A percentile compares a stretch with the other conserved stretches of the same genome.
phyloP scores from a whole-genome alignment of 129 eudicot species.

The Tanacetum coccineum region DNA sequence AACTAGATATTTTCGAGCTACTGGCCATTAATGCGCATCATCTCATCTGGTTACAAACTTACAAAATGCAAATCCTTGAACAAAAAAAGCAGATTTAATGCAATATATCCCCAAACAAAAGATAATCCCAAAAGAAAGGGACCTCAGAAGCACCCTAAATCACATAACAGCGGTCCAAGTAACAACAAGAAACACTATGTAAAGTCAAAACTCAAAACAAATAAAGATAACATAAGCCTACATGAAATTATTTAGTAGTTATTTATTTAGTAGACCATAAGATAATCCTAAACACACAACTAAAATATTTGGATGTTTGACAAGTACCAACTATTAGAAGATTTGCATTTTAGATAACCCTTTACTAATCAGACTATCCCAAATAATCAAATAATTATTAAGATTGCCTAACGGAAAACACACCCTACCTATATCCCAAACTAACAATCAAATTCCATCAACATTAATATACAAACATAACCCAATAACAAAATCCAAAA shows the following conservation, averaged over 20 bases:
- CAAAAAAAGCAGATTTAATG: neutral
- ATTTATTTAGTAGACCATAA: neutral
- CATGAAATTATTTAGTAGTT: conserved; percentile 14
- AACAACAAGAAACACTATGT: conserved; percentile 18
- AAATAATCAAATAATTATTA: too few species aligned
- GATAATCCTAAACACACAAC: neutral
- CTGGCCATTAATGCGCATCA: neutral
- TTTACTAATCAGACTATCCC: too few species aligned
- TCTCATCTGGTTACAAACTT: neutral
- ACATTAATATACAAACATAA: neutral
- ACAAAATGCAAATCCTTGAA: too few species aligned
- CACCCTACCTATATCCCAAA: too few species aligned
- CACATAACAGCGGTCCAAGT: conserved; percentile 2
- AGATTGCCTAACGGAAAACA: too few species aligned
- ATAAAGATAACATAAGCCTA: neutral
- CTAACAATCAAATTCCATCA: too few species aligned
- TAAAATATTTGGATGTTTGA: too few species aligned
- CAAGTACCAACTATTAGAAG: too few species aligned
- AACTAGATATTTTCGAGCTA: neutral
- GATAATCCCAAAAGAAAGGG: neutral
- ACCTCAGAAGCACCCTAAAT: conserved; percentile 11
- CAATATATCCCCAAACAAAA: neutral
- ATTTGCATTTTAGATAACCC: too few species aligned
- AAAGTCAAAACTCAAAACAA: conserved; percentile 13
- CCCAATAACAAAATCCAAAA: conserved; percentile 10